Evolutionary conservation across 2,329 filamentous ascomycete genomes (phyloP), one percentile per base, ranked within the genome.

Genomic region (Aspergillus sp.): DNA sequence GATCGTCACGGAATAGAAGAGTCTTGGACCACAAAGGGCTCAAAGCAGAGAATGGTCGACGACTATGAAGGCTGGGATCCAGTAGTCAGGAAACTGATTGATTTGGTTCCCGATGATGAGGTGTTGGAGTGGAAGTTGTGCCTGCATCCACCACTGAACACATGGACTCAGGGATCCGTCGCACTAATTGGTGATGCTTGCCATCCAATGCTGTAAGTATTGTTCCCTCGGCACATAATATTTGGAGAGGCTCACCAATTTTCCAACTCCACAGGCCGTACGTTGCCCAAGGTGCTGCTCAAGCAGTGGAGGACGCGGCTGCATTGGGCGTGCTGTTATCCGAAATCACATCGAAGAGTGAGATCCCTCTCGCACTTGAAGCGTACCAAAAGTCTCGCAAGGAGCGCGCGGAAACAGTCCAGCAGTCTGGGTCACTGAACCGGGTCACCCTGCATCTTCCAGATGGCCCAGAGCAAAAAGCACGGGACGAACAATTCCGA

Each of bases 1-100:
- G 86, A 88, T 65, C 75, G 73, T 61, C 82, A 86, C 68, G 86
- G 86, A 55, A 83, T 85, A 12, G 78, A 79, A 9, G 83, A 85
- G 39, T 86, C 83, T 0, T 89, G 87, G 78, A 88, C 85, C 0
- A 88, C 84, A 7, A 81, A 79, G 61, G 86, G 83, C 11, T 83
- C 80, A 60, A 89, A 88, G 75, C 66, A 76, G 27, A 80, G 75
- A 47, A 87, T 89, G 85, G 69, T 87, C 22, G 73, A 81, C n/a
- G 82, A 86, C 30, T 89, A 84, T 67, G 70, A 68, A 5, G 84
- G 85, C 68, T 89, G 87, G 72, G 86, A 85, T 66, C 83, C 81
- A 1, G 76, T 81, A 11, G 79, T 89, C 12, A 79, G 79, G 55
- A 80, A 82, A 62, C 82, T 89, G 77, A 76, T 88, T 51, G 76